Conservation (phyloP, 495 filamentous ascomycete genomes). For the Penicillium canescens region DNA sequence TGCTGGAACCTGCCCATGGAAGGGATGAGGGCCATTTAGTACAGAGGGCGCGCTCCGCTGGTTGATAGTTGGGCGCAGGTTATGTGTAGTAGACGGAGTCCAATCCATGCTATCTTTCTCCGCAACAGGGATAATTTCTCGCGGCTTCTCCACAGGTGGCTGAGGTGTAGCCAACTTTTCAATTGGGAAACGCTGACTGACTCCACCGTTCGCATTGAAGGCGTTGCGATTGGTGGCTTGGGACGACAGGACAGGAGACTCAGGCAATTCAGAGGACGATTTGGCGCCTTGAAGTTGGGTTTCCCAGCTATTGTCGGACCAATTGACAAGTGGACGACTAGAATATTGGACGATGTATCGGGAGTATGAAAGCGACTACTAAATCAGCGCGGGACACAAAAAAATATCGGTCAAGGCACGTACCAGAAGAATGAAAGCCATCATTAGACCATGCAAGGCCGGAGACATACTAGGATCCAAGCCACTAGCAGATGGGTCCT, state of each 20-base stretch:
- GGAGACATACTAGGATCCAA: slow-evolving; percentile 40
- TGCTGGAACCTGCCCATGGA: slow-evolving; percentile 63
- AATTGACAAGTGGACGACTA: slow-evolving; percentile 57
- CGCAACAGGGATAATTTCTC: slow-evolving; percentile 35
- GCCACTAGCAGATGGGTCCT: slow-evolving; percentile 45
- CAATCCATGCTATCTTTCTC: slow-evolving; percentile 74
- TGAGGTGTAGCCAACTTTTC: slow-evolving; percentile 37
- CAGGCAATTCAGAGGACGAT: slow-evolving; percentile 19
- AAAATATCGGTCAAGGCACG: slow-evolving; percentile 19
- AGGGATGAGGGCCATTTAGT: slow-evolving; percentile 51
- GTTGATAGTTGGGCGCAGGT: slow-evolving; percentile 41
- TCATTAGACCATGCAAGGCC: slow-evolving; percentile 58
- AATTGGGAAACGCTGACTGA: slow-evolving; percentile 39
- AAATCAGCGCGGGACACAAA: slow-evolving; percentile 18
- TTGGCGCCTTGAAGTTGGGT: slow-evolving; percentile 28
- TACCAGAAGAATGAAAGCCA: slow-evolving; percentile 56
- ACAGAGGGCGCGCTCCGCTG: slow-evolving; percentile 31
- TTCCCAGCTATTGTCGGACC: slow-evolving; percentile 44
- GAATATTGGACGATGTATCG: slow-evolving; percentile 51
- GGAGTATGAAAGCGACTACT: slow-evolving; percentile 39
- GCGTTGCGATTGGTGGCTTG: slow-evolving; percentile 16
- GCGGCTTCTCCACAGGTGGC: slow-evolving; percentile 22
- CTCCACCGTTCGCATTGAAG: slow-evolving; percentile 19
- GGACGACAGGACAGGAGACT: background rate
- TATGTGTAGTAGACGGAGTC: slow-evolving; percentile 63